Percentiles rank a stretch among this genome's conserved stretches.
Conservation (phyloP, 2,329 filamentous ascomycete species). For the Fusarium nematophilum region DNA sequence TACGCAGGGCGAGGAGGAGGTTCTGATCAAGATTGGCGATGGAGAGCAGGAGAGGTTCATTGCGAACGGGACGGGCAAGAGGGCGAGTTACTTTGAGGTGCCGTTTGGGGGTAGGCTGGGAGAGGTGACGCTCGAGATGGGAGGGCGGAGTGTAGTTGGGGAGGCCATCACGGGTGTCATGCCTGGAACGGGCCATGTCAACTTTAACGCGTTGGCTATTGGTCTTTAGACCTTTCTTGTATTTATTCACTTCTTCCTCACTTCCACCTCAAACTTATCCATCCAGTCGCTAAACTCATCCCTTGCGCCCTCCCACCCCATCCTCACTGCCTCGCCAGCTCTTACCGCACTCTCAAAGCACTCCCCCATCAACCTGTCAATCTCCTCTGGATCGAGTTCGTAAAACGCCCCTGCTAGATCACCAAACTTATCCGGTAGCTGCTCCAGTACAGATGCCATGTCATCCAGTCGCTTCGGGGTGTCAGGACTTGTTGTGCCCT, state of each 20-base stretch:
- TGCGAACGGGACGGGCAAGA: slow-evolving; percentile 26
- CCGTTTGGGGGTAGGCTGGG: slow-evolving; percentile 31
- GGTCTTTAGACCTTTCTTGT: slow-evolving; percentile 11
- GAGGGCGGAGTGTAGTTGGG: slow-evolving; percentile 23
- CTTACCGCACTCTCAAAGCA: slow-evolving; percentile 70
- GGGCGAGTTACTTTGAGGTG: slow-evolving; percentile 38
- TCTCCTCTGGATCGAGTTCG: slow-evolving; percentile 68
- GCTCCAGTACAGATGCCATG: slow-evolving; percentile 65
- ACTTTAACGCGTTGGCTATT: slow-evolving; percentile 40
- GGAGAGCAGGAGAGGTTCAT: slow-evolving; percentile 18
- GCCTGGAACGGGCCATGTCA: slow-evolving; percentile 34
- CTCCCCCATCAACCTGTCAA: slow-evolving; percentile 67
- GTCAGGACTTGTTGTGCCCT: slow-evolving; percentile 44
- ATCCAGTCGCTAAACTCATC: slow-evolving; percentile 87
- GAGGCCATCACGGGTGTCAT: slow-evolving; percentile 28
- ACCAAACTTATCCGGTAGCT: slow-evolving; percentile 75
- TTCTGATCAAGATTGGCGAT: slow-evolving; percentile 48
- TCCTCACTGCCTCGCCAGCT: slow-evolving; percentile 65
- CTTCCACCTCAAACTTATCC: slow-evolving; percentile 64
- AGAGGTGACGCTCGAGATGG: slow-evolving; percentile 34
- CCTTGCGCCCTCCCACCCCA: slow-evolving; percentile 70
- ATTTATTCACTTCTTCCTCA: slow-evolving; percentile 54
- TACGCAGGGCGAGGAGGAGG: slow-evolving; percentile 41
- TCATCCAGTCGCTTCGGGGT: slow-evolving; percentile 63
- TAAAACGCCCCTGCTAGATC: slow-evolving; percentile 80